phyloP scores from a whole-genome alignment of 2,329 filamentous ascomycete genomes.

The Pseudophaeomoniella oleicola region DNA sequence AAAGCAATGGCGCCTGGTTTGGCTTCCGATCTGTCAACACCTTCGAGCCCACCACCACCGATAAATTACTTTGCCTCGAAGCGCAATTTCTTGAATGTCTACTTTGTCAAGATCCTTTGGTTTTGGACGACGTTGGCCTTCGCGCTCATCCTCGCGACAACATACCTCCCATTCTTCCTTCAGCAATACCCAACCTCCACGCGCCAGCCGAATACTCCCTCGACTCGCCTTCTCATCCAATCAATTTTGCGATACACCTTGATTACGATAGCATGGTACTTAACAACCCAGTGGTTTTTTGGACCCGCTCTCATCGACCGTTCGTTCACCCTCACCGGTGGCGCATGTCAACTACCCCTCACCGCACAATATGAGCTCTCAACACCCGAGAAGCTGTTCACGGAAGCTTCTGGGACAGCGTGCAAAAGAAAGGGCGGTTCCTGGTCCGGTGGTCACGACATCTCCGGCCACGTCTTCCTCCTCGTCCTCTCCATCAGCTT shows the following conservation, averaged over 20 bases:
- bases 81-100: constrained; percentile 76
- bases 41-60: constrained; percentile 9
- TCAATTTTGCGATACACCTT: constrained; percentile 54
- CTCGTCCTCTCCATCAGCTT: constrained; percentile 73
- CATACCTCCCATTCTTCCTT: constrained; percentile 21
- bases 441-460: constrained; percentile 92
- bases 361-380: constrained; percentile 15
- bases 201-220: constrained; percentile 17
- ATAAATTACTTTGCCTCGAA: constrained; percentile 80
- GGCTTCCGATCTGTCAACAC: constrained; percentile 14
- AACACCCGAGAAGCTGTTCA: constrained; percentile 41
- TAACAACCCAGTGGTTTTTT: constrained; percentile 95
- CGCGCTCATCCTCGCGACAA: constrained; percentile 55
- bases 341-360: constrained; percentile 54
- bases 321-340: constrained; percentile 76
- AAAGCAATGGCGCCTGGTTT: constrained; percentile 14
- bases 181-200: constrained; percentile 15
- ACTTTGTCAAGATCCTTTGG: constrained; percentile 95
- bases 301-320: constrained; percentile 82
- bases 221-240: constrained; percentile 28
- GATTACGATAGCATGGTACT: constrained; percentile 65
- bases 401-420: constrained; percentile 42
- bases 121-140: constrained; percentile 74
- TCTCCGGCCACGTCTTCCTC: constrained; percentile 89
- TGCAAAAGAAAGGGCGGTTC: constrained; percentile 70